Evolutionary conservation across 108 stramenopile genomes (phyloP), one percentile per base, ranked within the genome.

Genomic region (Thalassiosira profunda): DNA sequence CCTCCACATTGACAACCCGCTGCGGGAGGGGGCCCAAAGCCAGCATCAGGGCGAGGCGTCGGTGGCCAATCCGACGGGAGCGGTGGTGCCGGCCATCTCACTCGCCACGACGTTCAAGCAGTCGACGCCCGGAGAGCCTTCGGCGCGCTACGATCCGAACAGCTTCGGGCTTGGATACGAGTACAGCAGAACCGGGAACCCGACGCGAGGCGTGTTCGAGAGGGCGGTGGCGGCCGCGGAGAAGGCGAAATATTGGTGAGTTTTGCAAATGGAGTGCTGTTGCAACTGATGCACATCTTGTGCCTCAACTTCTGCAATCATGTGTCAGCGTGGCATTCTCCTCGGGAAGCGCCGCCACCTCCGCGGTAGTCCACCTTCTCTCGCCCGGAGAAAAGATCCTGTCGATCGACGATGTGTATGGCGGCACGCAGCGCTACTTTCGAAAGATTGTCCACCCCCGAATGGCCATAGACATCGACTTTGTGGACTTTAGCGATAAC

Each of bases 271-370:
- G 48, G 0, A 17, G n/a, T 59, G 2, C 14, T 35, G 10, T 15
- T 18, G 15, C 7, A 18, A n/a, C 20, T 31, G 24, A 35, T 21
- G 35, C 14, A 28, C 28, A 49, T 68, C 34, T 44, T 40, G 10
- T 10, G 14, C 14, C 10, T 10, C 14, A 14, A 40, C 10, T 14
- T 49, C 14, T 12, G 18, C 45, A 42, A 49, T 36, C 21, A 25
- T 56, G 20, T 51, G 15, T 20, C 36, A 76, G 68, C 55, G 76
- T 86, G 15, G 86, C 86, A 21, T 96, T 93, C 82, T 79, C 89
- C 8, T 93, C 90, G 9, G 97, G 97, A 26, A 86, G 90, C 58
- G 94, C 96, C 2, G 96, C 97, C 9, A 91, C 88, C n/a, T 86
- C 88, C 4, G 90, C 95, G 30, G 72, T 90, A 34, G 75, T 86